phyloP scores from a whole-genome alignment of 2,329 filamentous ascomycete species.

The Botryotinia globosa region DNA sequence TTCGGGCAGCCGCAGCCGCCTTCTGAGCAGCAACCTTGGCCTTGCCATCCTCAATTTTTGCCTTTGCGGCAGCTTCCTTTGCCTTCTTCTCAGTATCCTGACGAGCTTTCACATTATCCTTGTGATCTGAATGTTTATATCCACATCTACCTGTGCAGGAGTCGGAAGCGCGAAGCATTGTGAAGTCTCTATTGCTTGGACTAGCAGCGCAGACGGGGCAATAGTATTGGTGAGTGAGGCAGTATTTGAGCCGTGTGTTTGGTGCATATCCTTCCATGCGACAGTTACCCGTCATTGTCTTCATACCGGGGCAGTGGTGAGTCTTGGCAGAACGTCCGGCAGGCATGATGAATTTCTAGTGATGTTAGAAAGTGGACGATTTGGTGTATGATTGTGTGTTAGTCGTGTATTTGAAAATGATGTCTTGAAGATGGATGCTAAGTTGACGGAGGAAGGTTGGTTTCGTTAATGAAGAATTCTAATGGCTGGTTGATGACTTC shows the following conservation, averaged over 20 bases:
- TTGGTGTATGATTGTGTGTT: neutral
- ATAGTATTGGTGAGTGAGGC: neutral
- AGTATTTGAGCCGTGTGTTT: accelerated
- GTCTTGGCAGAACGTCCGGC: neutral
- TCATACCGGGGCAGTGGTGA: neutral
- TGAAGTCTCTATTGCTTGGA: accelerated
- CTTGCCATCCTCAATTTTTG: neutral
- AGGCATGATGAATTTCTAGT: neutral
- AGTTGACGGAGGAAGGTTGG: neutral
- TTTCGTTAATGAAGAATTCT: neutral
- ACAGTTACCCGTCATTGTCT: neutral
- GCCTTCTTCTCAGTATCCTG: neutral
- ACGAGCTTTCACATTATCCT: neutral
- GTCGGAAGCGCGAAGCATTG: neutral
- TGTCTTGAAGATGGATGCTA: neutral
- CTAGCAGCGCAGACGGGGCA: neutral
- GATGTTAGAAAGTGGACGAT: neutral
- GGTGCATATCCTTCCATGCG: neutral
- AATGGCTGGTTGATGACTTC: neutral
- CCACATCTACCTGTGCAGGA: neutral
- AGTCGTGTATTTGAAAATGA: neutral
- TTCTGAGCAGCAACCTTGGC: neutral
- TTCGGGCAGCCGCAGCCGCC: neutral
- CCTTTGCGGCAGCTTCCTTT: neutral
- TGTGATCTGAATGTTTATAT: neutral